These are phyloP conservation scores for Avena eriantha DNA, from an alignment of 176 grass and related monocot genomes.

Conservation along the genomic window DNA sequence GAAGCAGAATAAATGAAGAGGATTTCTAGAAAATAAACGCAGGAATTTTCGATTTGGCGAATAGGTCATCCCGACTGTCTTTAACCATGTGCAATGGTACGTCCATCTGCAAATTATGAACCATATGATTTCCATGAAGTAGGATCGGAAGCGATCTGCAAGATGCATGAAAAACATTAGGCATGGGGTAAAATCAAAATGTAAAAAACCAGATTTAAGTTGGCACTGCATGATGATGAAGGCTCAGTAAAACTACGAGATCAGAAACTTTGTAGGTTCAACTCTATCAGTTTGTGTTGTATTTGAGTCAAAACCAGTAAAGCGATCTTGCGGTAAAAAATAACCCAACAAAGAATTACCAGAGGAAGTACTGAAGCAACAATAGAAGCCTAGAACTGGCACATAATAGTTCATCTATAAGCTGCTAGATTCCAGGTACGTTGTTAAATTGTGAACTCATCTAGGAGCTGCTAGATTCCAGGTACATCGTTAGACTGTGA, in stretches of 20 bases:
- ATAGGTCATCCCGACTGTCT: conserved; percentile 37
- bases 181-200: conserved; percentile 17
- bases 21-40: conserved; percentile 33
- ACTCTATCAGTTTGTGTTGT: not conserved
- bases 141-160: conserved; percentile 41
- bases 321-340: not conserved
- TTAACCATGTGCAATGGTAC: conserved; percentile 24
- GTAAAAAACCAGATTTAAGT: not conserved
- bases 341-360: not conserved
- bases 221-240: not conserved
- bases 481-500: conserved; percentile 15
- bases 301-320: not conserved
- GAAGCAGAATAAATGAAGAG: not conserved
- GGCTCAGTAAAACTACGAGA: not conserved
- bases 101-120: conserved; percentile 41
- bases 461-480: conserved; percentile 20
- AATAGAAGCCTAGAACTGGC: conserved; percentile 26
- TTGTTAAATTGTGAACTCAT: not conserved
- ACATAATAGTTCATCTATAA: conserved; percentile 18
- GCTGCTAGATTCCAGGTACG: conserved; percentile 31
- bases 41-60: conserved; percentile 6
- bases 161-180: conserved; percentile 33
- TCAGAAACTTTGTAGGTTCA: conserved; percentile 7
- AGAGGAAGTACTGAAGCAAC: conserved; percentile 27
- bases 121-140: not conserved